Evolutionary conservation across 1,284 basidiomycete species (phyloP), one percentile per base, ranked within the genome.

Genomic region (Ganoderma lucidum): DNA sequence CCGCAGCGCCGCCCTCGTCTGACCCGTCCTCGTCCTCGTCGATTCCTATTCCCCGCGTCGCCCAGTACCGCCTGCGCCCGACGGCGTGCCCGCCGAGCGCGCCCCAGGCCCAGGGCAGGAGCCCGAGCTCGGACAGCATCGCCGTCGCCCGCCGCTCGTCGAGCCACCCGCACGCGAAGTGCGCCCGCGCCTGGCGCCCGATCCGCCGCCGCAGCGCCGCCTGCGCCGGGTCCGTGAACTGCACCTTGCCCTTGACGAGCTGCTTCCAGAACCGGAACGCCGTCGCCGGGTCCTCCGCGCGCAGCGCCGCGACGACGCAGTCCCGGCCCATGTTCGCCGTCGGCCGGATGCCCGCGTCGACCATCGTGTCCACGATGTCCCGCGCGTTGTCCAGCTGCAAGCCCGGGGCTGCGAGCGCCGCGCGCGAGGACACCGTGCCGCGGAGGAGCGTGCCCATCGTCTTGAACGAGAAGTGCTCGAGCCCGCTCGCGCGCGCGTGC

Each of bases 251-350:
- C 71, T 79, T 80, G 30, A 91, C 58, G 64, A 90, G 77, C 64
- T 80, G 73, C 64, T 78, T 74, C 91, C 91, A 93, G 77, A 91
- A 91, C 59, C 79, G 76, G 80, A 83, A 90, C 4, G 89, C 91
- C 79, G 87, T 78, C 69, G 72, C 72, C 0, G 87, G 83, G 48
- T 88, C 83, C 23, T 82, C 78, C 42, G 83, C 81, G 44, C 80
- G 79, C 68, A 93, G 76, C 37, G 88, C 84, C 23, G 83, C 82
- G n/a, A 74, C 75, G 39, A 90, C 83, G 70, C 89, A 86, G 73
- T 82, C 82, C 72, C 83, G 84, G 17, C 86, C 90, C 74, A 85
- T 80, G 51, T 83, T 80, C 39, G 83, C 79, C 41, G 87, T 82
- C 59, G 82, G 79, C 41, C 84, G 74, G 32, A 81, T 74, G 23